Evolutionary conservation across 306 rosid genomes (phyloP).

Genomic region (Begonia fuchsioides): DNA sequence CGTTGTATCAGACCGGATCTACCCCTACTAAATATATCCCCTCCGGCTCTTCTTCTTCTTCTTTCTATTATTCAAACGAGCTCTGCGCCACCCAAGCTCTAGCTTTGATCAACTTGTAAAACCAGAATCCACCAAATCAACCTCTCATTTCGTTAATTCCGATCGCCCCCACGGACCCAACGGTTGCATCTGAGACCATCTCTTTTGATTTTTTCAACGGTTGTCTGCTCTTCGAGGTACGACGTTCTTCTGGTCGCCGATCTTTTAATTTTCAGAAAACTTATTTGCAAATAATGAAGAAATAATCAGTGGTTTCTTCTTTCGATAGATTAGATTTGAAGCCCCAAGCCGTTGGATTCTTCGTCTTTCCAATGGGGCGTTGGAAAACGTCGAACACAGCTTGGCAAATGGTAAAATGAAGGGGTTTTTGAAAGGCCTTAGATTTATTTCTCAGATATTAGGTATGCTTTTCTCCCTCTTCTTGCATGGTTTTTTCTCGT

Average conservation of each 20-base stretch:
- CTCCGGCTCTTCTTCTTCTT: background rate
- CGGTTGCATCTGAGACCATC: no score
- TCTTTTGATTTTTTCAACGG: no score
- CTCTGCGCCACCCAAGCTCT: slow-evolving; percentile 26
- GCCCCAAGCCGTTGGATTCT: background rate
- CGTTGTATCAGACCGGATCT: no score
- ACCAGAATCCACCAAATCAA: slow-evolving; percentile 9
- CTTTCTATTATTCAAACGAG: background rate
- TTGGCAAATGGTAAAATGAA: slow-evolving; percentile 66
- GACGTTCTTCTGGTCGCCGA: no score
- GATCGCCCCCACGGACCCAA: no score
- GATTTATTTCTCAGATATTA: slow-evolving; percentile 78
- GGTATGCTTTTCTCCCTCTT: slow-evolving; percentile 26
- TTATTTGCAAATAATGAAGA: no score
- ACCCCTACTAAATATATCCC: slow-evolving; percentile 14
- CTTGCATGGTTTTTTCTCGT: no score
- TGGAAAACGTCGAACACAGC: background rate
- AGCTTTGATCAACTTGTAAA: slow-evolving; percentile 24
- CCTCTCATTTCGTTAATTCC: no score
- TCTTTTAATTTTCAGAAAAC: no score
- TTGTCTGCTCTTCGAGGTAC: no score
- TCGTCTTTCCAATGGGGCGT: background rate
- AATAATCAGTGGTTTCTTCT: no score
- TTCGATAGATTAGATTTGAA: background rate
- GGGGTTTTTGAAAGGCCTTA: slow-evolving; percentile 70